These are phyloP conservation scores for Cryphonectria naterciae DNA, from an alignment of 2,329 filamentous ascomycete genomes.

Conservation along the genomic window DNA sequence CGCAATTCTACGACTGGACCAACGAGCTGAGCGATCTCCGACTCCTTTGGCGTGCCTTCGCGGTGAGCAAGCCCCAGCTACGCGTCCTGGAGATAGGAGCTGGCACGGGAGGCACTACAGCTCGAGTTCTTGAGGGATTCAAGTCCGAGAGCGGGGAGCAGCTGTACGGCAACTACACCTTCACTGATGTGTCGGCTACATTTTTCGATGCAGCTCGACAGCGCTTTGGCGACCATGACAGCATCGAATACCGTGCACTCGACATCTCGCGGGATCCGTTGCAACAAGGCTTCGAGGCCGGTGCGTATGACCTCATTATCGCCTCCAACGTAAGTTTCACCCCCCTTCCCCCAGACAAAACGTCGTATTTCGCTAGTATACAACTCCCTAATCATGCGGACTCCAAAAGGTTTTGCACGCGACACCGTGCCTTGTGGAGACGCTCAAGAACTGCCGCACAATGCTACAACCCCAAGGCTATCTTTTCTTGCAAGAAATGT, in stretches of 20 bases:
- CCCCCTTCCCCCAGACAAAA: no score
- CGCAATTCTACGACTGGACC: neutral
- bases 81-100: neutral
- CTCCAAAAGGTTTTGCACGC: neutral
- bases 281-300: neutral
- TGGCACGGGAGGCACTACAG: neutral
- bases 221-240: neutral
- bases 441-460: neutral
- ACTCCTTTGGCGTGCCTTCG: neutral
- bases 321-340: neutral
- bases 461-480: neutral
- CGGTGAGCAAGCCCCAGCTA: neutral
- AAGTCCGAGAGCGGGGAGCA: neutral
- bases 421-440: neutral
- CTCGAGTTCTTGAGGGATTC: neutral
- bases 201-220: slow-evolving; percentile 13
- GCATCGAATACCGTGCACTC: neutral
- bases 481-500: slow-evolving; percentile 1
- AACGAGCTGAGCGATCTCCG: neutral
- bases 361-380: no score
- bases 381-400: neutral
- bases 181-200: slow-evolving; percentile 19
- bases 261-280: neutral
- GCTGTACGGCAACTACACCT: slow-evolving; percentile 8
- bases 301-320: neutral